phyloP scores from a whole-genome alignment of 2,329 filamentous ascomycete species.

The Clarireedia homoeocarpa region DNA sequence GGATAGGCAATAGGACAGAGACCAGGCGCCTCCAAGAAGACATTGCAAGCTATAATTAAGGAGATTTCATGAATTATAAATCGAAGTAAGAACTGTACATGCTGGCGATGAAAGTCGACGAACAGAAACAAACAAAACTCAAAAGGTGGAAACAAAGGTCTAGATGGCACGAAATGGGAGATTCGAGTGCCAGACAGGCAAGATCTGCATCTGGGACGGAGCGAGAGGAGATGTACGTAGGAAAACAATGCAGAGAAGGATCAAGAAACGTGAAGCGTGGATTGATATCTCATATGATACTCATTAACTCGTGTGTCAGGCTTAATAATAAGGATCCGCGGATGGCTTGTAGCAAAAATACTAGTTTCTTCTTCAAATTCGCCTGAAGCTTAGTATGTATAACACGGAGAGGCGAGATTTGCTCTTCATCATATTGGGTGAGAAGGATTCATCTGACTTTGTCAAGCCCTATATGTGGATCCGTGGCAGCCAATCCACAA shows the following conservation, averaged over 20 bases:
- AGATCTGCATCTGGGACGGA: not conserved
- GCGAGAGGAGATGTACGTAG: slow-evolving; percentile 4
- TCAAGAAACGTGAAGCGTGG: slow-evolving; percentile 1
- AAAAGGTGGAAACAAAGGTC: not conserved
- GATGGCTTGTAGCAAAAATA: slow-evolving; percentile 1
- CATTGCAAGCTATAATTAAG: slow-evolving; percentile 8
- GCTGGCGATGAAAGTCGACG: slow-evolving; percentile 4
- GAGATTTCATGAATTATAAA: slow-evolving; percentile 4
- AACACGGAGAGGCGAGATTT: slow-evolving; percentile 4
- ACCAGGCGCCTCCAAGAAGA: slow-evolving; percentile 7
- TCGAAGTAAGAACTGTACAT: slow-evolving; percentile 6
- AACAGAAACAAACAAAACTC: not conserved
- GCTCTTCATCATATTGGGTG: not conserved
- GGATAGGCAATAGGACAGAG: not conserved
- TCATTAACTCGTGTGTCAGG: slow-evolving; percentile 4
- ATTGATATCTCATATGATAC: not conserved
- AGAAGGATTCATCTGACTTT: slow-evolving; percentile 8
- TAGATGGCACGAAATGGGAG: slow-evolving; percentile 1
- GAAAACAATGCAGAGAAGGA: slow-evolving; percentile 6
- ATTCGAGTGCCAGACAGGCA: slow-evolving; percentile 1
- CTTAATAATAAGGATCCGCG: slow-evolving; percentile 6
- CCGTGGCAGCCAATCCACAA: not conserved
- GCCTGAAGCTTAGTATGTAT: slow-evolving; percentile 7
- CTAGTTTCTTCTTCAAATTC: slow-evolving; percentile 1
- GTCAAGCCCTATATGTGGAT: slow-evolving; percentile 8